Evolutionary conservation across 495 filamentous ascomycete species (phyloP).

Genomic region (Daldinia caldariorum): DNA sequence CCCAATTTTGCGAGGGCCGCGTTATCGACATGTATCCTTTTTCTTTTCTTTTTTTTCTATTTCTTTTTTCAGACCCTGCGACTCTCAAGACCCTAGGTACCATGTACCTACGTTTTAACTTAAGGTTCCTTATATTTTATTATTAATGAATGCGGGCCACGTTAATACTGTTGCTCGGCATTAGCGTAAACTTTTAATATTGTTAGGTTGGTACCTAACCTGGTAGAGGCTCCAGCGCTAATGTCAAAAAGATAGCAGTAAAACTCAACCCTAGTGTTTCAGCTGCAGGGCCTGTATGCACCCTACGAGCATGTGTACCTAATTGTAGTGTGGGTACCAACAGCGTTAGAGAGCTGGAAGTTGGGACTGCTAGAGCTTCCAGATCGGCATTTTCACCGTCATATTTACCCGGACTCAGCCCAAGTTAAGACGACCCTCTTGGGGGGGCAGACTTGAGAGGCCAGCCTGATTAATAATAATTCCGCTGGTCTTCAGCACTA

Average conservation of each 20-base stretch:
- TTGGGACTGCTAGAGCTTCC: neutral
- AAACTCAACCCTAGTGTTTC: slow-evolving; percentile 24
- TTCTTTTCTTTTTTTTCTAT: neutral
- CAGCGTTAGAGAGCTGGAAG: slow-evolving; percentile 1
- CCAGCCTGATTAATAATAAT: neutral
- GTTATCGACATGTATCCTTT: neutral
- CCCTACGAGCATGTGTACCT: neutral
- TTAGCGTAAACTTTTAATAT: slow-evolving; percentile 18
- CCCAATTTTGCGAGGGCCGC: slow-evolving; percentile 13
- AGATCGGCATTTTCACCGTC: slow-evolving; percentile 5
- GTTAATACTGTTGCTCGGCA: slow-evolving; percentile 18
- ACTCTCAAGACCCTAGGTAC: slow-evolving; percentile 33
- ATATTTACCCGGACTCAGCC: slow-evolving; percentile 10
- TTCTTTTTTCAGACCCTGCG: slow-evolving; percentile 6
- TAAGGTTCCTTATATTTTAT: slow-evolving; percentile 20
- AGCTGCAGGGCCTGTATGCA: slow-evolving; percentile 17
- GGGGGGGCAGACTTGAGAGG: neutral
- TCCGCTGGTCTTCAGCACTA: neutral
- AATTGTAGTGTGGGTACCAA: slow-evolving; percentile 3
- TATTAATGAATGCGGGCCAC: neutral
- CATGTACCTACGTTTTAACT: slow-evolving; percentile 17
- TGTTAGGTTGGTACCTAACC: no score
- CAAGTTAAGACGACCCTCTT: neutral
- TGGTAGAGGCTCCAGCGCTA: no score
- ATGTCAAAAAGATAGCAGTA: no score